A percentile compares a stretch with the other conserved stretches of the same genome.
phyloP scores from a whole-genome alignment of 2,329 filamentous ascomycete genomes.

The Alternaria conjuncta region DNA sequence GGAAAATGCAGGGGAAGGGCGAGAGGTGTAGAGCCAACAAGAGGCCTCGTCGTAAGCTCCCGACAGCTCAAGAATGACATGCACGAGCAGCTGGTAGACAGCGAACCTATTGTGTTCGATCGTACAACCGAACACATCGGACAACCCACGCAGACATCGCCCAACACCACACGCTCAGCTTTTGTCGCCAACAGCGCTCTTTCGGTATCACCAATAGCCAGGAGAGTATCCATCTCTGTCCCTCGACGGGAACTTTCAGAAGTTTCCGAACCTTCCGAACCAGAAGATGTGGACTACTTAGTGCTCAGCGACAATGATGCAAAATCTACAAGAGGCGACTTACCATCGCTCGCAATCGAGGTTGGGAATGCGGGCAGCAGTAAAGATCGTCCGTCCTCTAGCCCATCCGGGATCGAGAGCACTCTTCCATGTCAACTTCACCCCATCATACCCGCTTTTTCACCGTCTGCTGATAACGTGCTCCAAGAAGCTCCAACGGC shows the following conservation, averaged over 20 bases:
- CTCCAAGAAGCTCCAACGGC: neutral
- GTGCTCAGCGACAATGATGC: slow-evolving; percentile 2
- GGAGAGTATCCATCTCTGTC: slow-evolving; percentile 2
- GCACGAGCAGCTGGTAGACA: slow-evolving; percentile 1
- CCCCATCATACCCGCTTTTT: neutral
- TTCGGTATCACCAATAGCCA: slow-evolving; percentile 23
- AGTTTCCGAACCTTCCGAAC: slow-evolving; percentile 6
- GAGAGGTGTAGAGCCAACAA: neutral
- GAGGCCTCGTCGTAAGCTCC: neutral
- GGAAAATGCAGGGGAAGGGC: slow-evolving; percentile 15
- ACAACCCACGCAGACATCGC: slow-evolving; percentile 20
- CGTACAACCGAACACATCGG: slow-evolving; percentile 19
- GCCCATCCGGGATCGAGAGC: slow-evolving; percentile 6
- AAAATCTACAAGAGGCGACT: slow-evolving; percentile 18
- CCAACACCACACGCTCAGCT: slow-evolving; percentile 33
- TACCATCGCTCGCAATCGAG: slow-evolving; percentile 16
- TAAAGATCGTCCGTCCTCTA: neutral
- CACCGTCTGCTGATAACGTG: neutral
- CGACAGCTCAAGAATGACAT: slow-evolving; percentile 1
- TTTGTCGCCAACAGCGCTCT: slow-evolving; percentile 44
- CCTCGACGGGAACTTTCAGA: slow-evolving; percentile 7
- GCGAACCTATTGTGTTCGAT: slow-evolving; percentile 6
- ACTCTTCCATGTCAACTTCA: neutral
- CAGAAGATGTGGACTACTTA: slow-evolving; percentile 5
- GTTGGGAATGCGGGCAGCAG: neutral